Percentiles rank a stretch among this genome's conserved stretches.
These are phyloP conservation scores for Solanum acaule DNA, from an alignment of 257 asterid genomes.

Conservation along the genomic window DNA sequence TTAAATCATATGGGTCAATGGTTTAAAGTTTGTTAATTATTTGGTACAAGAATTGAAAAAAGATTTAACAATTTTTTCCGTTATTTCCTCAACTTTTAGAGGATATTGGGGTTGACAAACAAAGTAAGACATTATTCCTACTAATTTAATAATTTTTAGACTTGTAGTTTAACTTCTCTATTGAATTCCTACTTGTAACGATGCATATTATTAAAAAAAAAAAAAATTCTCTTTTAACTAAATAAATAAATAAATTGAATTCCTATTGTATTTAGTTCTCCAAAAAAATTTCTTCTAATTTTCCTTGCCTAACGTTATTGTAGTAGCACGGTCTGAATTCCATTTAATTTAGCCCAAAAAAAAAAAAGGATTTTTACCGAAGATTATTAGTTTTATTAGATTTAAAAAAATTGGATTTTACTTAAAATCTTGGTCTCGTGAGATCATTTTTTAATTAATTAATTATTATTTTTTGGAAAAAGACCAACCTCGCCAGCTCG, in stretches of 20 bases:
- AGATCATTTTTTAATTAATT: neutral
- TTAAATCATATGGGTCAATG: neutral
- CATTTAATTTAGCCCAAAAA: no score
- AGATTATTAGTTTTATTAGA: neutral
- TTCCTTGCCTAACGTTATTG: neutral
- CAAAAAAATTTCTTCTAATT: no score
- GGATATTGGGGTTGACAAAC: neutral
- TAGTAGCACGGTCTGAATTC: neutral
- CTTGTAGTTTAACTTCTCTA: neutral
- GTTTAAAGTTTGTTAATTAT: neutral
- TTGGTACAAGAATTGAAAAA: neutral
- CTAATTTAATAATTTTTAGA: neutral
- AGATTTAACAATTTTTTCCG: neutral
- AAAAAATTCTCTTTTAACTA: no score
- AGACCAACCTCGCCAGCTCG: neutral
- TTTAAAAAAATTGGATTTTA: neutral
- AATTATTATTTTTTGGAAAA: neutral
- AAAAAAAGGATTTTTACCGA: neutral
- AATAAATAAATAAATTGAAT: no score
- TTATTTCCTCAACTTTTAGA: neutral
- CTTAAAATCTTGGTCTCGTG: neutral
- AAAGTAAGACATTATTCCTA: neutral
- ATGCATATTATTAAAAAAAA: no score
- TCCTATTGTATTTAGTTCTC: no score
- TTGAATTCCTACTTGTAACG: neutral